Percentiles rank a stretch among this genome's conserved stretches.
Evolutionary conservation across 1,284 basidiomycete genomes (phyloP).

Genomic region (Cryptococcus depauperatus): DNA sequence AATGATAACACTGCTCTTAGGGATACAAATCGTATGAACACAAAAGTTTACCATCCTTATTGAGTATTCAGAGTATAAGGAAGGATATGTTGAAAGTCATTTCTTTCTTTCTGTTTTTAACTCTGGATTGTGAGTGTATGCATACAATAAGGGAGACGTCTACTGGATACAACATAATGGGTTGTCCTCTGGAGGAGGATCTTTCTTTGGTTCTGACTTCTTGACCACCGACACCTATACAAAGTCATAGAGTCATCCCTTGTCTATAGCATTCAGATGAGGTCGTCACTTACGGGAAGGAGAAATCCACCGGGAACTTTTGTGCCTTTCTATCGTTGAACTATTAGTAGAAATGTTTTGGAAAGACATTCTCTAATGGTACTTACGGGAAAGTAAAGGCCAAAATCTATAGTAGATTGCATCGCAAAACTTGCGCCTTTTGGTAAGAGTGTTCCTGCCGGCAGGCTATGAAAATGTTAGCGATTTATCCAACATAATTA

Average conservation of each 20-base stretch:
- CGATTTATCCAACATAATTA: not conserved
- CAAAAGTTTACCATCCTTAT: not conserved
- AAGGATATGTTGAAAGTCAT: too few species aligned
- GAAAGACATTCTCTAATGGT: not conserved
- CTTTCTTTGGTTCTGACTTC: constrained; percentile 14
- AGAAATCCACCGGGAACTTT: constrained; percentile 37
- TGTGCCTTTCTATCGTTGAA: constrained; percentile 20
- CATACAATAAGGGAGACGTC: too few species aligned
- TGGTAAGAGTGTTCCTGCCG: constrained; percentile 37
- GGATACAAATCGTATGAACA: not conserved
- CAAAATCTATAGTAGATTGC: constrained; percentile 40
- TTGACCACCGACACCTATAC: constrained; percentile 33
- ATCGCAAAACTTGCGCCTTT: constrained; percentile 39
- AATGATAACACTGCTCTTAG: not conserved
- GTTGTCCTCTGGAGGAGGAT: constrained; percentile 15
- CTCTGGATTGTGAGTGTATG: too few species aligned
- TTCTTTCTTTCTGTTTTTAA: too few species aligned
- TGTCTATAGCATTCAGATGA: not conserved
- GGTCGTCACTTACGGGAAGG: constrained; percentile 21
- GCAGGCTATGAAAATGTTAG: constrained; percentile 21
- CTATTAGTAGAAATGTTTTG: not conserved
- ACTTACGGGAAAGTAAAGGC: constrained; percentile 37
- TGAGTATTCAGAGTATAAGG: not conserved
- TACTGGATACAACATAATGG: constrained; percentile 27
- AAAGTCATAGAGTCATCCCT: too few species aligned